Evolutionary conservation across 495 filamentous ascomycete species (phyloP), one percentile per base, ranked within the genome.

Genomic region (Penicillium atrosanguineum): DNA sequence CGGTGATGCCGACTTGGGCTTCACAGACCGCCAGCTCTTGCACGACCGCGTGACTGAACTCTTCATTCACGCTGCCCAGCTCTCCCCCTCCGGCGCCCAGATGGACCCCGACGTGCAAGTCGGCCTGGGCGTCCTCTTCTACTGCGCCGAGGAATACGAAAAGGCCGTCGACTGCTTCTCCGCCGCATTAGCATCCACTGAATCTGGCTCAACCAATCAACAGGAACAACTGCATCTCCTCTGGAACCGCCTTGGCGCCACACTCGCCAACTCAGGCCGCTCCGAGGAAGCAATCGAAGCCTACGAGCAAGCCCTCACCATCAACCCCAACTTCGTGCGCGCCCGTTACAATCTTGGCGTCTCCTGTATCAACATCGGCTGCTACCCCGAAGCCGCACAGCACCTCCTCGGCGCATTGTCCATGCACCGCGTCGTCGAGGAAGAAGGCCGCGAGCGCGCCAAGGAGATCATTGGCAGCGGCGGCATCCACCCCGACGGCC

Each of bases 51-150:
- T 97, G 15, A 96, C 90, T 3, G 77, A 86, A 55, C 83, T 93
- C 43, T 98, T 97, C 72, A 94, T 98, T 62, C 75, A 85, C 62
- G 94, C 94, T 0, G 94, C 94, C 0, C 91, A 95, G 62, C 83
- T 97, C 36, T 90, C 89, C 11, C 95, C 94, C 3, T 84, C 86
- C 14, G 92, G 91, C 46, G 82, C 83, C 46, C 86, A 90, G 59
- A 95, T 97, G 89, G 94, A 99, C 65, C 91, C 93, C 0, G 94
- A 99, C 61, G 94, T 99, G 4, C 95, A 97, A 74, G 94, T 99
- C 56, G 94, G 94, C 0, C 81, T 99, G 1, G 94, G 95, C 36
- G 95, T 97, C 18, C 85, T 99, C 31, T 97, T 97, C 81, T 99
- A 99, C 78, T 93, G 92, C 47, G 90, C 86, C 7, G 94, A 97